These are phyloP conservation scores for Vigna mungo DNA, from an alignment of 306 rosid genomes.

Conservation along the genomic window DNA sequence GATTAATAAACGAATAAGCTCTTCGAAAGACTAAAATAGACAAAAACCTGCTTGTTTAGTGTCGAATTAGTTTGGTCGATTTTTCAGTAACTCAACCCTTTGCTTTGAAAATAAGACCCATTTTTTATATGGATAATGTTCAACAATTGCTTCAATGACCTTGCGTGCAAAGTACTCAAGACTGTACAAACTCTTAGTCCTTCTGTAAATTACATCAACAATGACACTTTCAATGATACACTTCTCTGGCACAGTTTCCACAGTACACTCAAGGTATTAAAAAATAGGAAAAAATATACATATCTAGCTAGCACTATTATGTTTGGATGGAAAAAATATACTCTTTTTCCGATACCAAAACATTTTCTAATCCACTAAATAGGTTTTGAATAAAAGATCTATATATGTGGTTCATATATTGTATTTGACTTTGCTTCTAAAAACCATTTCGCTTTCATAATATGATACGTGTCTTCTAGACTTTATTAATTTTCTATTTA, in stretches of 20 bases:
- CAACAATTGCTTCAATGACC: conserved; percentile 5
- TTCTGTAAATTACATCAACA: conserved; percentile 14
- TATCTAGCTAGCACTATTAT: not conserved
- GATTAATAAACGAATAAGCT: not conserved
- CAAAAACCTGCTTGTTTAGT: not conserved
- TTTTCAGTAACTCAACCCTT: conserved; percentile 4
- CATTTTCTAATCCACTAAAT: not conserved
- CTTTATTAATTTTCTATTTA: conserved; percentile 2
- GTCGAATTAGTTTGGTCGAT: not conserved
- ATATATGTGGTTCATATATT: not conserved
- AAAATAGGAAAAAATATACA: not conserved
- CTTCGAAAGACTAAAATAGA: not conserved
- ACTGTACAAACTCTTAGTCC: not conserved
- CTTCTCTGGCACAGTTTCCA: not conserved
- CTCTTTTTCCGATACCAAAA: not conserved
- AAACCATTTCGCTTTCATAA: not conserved
- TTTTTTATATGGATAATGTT: conserved; percentile 9
- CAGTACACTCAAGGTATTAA: not conserved
- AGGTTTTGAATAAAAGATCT: not conserved
- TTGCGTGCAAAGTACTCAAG: conserved; percentile 12
- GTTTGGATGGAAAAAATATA: not conserved
- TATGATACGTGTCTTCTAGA: conserved; percentile 5
- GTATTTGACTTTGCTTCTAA: conserved; percentile 28
- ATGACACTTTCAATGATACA: not conserved
- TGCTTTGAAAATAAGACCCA: not conserved